Percentiles rank a stretch among this genome's conserved stretches.
These are phyloP conservation scores for Candida awuae DNA, from an alignment of 805 yeast genomes.

Conservation along the genomic window DNA sequence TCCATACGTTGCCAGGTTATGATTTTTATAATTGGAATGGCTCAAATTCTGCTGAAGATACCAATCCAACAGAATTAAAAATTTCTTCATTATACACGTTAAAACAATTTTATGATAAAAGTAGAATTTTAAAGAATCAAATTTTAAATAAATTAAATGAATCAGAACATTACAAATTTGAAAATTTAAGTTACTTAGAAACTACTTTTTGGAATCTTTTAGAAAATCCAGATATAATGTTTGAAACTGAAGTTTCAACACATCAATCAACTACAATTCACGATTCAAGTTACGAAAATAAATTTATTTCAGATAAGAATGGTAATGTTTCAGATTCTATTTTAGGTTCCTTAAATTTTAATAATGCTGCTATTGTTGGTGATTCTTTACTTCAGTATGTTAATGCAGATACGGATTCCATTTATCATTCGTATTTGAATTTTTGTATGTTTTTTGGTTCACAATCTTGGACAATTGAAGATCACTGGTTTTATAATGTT, in stretches of 20 bases:
- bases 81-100: slow-evolving; percentile 46
- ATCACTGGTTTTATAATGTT: slow-evolving; percentile 46
- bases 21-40: slow-evolving; percentile 41
- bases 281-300: slow-evolving; percentile 32
- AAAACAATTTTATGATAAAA: slow-evolving; percentile 52
- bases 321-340: slow-evolving; percentile 7
- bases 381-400: slow-evolving; percentile 41
- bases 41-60: slow-evolving; percentile 28
- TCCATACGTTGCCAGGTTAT: slow-evolving; percentile 31
- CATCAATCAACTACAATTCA: slow-evolving; percentile 30
- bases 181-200: slow-evolving; percentile 28
- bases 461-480: slow-evolving; percentile 53
- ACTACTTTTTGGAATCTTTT: slow-evolving; percentile 36
- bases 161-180: slow-evolving; percentile 9
- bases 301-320: slow-evolving; percentile 13
- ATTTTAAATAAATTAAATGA: slow-evolving; percentile 15
- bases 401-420: slow-evolving; percentile 36
- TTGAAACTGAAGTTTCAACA: slow-evolving; percentile 32
- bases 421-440: slow-evolving; percentile 37
- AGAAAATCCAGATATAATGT: slow-evolving; percentile 21
- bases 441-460: slow-evolving; percentile 48
- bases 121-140: slow-evolving; percentile 33
- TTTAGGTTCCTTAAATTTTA: slow-evolving; percentile 47
- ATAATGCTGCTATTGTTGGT: slow-evolving; percentile 43
- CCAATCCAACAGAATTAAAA: slow-evolving; percentile 31